These are phyloP conservation scores for Crithidia mellificae DNA, from an alignment of 208 protist genomes.

Conservation along the genomic window DNA sequence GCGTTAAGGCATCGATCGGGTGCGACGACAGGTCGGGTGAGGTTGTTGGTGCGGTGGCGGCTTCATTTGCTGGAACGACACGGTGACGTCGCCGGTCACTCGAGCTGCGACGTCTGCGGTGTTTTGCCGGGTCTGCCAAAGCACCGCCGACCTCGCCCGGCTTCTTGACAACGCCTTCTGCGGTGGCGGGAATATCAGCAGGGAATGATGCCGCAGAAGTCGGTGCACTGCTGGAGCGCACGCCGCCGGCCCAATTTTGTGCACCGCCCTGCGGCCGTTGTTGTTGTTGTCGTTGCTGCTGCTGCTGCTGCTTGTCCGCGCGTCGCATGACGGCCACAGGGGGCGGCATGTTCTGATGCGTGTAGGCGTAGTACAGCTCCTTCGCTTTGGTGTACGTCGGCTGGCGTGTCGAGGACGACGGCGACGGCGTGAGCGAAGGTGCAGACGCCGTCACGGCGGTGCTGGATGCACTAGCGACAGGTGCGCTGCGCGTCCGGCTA, in stretches of 20 bases:
- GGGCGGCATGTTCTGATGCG: conserved; percentile 17
- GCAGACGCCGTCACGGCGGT: not conserved
- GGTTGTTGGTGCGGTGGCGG: no score
- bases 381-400: conserved; percentile 18
- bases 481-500: not conserved
- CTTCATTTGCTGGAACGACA: not conserved
- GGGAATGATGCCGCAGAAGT: not conserved
- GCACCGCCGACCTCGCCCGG: not conserved
- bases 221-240: not conserved
- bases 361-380: conserved; percentile 33
- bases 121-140: not conserved
- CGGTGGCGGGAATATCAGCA: not conserved
- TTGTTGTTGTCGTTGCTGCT: not conserved
- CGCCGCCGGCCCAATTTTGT: not conserved
- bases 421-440: not conserved
- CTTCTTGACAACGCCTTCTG: not conserved
- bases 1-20: no score
- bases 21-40: no score
- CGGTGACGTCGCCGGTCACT: not conserved
- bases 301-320: not conserved
- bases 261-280: not conserved
- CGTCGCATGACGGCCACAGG: not conserved
- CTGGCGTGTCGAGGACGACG: not conserved
- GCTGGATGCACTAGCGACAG: not conserved
- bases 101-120: not conserved